Conservation (phyloP, 805 yeast genomes). For the Nakazawaea peltata region DNA sequence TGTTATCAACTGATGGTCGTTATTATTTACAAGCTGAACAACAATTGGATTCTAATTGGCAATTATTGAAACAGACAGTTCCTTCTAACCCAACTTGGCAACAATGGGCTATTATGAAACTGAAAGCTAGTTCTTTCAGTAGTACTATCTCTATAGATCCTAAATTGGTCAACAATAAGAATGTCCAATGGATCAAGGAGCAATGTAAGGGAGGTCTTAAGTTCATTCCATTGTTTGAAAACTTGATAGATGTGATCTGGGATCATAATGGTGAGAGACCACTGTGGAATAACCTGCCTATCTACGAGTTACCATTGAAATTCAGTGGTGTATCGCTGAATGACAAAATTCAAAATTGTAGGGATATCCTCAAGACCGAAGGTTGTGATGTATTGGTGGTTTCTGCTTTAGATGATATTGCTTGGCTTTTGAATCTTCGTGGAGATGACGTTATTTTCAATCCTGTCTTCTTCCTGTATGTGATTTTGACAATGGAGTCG, state of each 20-base stretch:
- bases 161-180: conserved; percentile 46
- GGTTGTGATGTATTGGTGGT: conserved; percentile 43
- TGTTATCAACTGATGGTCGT: conserved; percentile 88
- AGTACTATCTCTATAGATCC: conserved; percentile 81
- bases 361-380: conserved; percentile 18
- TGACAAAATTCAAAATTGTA: conserved; percentile 26
- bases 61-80: conserved; percentile 68
- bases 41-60: conserved; percentile 78
- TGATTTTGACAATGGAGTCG: conserved; percentile 18
- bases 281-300: conserved; percentile 19
- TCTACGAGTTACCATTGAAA: conserved; percentile 25
- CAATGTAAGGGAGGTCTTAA: conserved; percentile 28
- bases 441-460: conserved; percentile 70
- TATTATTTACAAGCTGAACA: conserved; percentile 86
- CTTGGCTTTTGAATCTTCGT: conserved; percentile 79
- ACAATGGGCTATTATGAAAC: conserved; percentile 60
- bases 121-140: conserved; percentile 32
- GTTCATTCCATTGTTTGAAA: conserved; percentile 45
- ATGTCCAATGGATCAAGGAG: conserved; percentile 32
- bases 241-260: conserved; percentile 77
- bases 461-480: conserved; percentile 72
- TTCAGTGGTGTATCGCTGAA: conserved; percentile 32
- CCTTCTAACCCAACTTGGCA: conserved; percentile 73
- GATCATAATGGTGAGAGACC: conserved; percentile 27
- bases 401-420: conserved; percentile 72